Evolutionary conservation across 2,329 filamentous ascomycete genomes (phyloP), one percentile per base, ranked within the genome.

Genomic region (Sporothrix dimorphospora): DNA sequence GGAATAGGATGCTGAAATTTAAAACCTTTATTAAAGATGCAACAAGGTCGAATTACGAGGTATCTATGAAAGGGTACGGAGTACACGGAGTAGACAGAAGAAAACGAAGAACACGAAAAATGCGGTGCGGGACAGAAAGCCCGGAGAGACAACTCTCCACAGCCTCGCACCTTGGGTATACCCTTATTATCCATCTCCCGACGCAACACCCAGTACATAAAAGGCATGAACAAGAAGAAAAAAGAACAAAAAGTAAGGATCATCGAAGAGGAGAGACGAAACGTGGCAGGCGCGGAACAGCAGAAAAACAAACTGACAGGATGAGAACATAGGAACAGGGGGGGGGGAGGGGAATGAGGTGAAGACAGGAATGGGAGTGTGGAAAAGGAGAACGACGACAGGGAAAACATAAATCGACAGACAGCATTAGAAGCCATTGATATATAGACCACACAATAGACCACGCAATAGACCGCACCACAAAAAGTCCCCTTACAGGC

Each of bases 41-140:
- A 67, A 67, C 65, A 67, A 67, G 45, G 45, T 51, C 65, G 65
- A 67, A 67, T 51, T 67, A 67, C 65, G 45, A 67, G 65, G 65
- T 67, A 67, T 67, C 65, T 67, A 67, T 67, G 45, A 47, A 67
- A 49, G 45, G 63, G 59, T 42, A 45, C 38, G 12, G 40, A 67
- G 65, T 67, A 67, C 65, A 67, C 45, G 45, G 65, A 67, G 65
- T 53, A 67, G 65, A 67, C 65, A 16, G 65, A 67, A 51, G 27
- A 67, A 51, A 30, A 21, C 55, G 55, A 59, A 42, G 12, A 45
- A 65, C 38, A 65, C 59, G 38, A 42, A 65, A 14, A 27, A 65
- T 27, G 30, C 38, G 57, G 57, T 42, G 57, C n/a, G 21, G 21
- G 38, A 42, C 11, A 40, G 53, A 16, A 24, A 24, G 24, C 11